Evolutionary conservation across 2,329 filamentous ascomycete genomes (phyloP).

Genomic region (Cordyceps cateniannulata): DNA sequence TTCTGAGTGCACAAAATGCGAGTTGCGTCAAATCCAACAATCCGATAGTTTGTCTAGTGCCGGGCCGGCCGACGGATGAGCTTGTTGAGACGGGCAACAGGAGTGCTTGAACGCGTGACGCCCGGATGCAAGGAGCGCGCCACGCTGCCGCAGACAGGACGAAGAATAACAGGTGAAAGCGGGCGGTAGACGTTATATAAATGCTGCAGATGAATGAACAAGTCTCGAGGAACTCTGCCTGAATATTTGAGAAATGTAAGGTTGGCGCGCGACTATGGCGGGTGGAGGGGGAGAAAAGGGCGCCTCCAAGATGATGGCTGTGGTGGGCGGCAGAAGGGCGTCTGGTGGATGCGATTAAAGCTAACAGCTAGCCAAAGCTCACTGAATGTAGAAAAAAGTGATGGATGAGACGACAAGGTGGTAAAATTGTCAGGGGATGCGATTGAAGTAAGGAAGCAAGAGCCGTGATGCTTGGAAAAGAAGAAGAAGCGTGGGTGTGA

Average conservation of each 20-base stretch:
- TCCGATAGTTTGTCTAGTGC: neutral
- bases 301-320: constrained; percentile 5
- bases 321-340: constrained; percentile 5
- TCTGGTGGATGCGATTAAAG: constrained; percentile 5
- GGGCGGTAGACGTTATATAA: neutral
- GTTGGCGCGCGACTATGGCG: constrained; percentile 13
- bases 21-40: neutral
- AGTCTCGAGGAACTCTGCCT: neutral
- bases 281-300: constrained; percentile 6
- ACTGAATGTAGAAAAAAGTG: neutral
- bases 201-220: neutral
- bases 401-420: neutral
- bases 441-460: neutral
- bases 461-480: neutral
- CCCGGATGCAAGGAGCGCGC: neutral
- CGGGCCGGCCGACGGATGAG: constrained; percentile 6
- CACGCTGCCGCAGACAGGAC: neutral
- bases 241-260: neutral
- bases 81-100: neutral
- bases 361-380: neutral
- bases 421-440: neutral
- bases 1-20: neutral
- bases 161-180: neutral
- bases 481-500: neutral
- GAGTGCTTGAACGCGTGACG: neutral